Evolutionary conservation across 345 rosid genomes (phyloP).

Genomic region (thale cress (Arabidopsis thaliana)): TAIR10.1 NC_003071.7:6481001-6481500

Average conservation of each 20-base stretch:
- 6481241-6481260: neutral
- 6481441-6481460: neutral
- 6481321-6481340: neutral
- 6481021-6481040: conserved; percentile 18
- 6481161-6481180: neutral
- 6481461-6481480: neutral
- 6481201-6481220: conserved; percentile 39
- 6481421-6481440: conserved; percentile 1
- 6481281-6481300: neutral
- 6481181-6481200: conserved; percentile 11
- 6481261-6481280: neutral
- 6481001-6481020: neutral
- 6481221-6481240: conserved; percentile 9
- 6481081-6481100: conserved; percentile 5
- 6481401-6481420: neutral
- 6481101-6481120: conserved; percentile 5
- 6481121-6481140: conserved; percentile 4
- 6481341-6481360: neutral
- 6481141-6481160: conserved; percentile 30
- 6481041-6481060: conserved; percentile 34
- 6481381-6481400: neutral
- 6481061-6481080: conserved; percentile 19
- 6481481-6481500: neutral
- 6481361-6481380: conserved; percentile 1
- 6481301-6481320: neutral